Conservation (phyloP, 441 rosid species). For the Erodium moschatum region DNA sequence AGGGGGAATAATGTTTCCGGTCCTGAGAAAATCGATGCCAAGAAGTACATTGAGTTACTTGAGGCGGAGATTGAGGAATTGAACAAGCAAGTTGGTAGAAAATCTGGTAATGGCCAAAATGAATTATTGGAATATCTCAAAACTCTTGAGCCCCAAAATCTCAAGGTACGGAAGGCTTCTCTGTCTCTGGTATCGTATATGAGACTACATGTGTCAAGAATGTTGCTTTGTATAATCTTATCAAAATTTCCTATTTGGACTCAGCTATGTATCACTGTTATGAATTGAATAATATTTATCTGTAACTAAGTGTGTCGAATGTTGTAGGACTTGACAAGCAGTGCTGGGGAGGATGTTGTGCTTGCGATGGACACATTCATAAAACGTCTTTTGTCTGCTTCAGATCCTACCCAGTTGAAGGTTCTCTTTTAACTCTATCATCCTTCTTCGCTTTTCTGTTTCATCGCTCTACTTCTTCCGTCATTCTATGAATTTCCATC, state of each 20-base stretch:
- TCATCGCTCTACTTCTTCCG: background rate
- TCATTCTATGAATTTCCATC: background rate
- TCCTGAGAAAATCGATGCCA: constrained; percentile 78
- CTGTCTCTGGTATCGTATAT: background rate
- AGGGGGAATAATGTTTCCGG: constrained; percentile 38
- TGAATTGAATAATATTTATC: too few species aligned
- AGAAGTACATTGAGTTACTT: constrained; percentile 77
- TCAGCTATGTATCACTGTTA: background rate
- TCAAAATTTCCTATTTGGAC: background rate
- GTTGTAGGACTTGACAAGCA: constrained; percentile 73
- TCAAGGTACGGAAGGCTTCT: constrained; percentile 45
- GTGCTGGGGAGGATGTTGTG: constrained; percentile 86
- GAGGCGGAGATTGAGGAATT: constrained; percentile 93
- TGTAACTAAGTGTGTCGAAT: constrained; percentile 7
- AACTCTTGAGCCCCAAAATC: constrained; percentile 89
- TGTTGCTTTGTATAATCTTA: background rate
- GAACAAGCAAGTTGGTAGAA: constrained; percentile 63
- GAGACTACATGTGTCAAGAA: background rate
- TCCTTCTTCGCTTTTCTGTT: background rate
- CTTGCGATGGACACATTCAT: constrained; percentile 90
- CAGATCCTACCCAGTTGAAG: constrained; percentile 83
- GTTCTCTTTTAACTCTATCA: constrained; percentile 27
- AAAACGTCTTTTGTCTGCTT: constrained; percentile 76
- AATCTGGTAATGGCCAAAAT: constrained; percentile 55
- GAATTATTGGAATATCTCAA: constrained; percentile 78